phyloP scores from a whole-genome alignment of 2,329 filamentous ascomycete species.

The Ophiosphaerella narmari region DNA sequence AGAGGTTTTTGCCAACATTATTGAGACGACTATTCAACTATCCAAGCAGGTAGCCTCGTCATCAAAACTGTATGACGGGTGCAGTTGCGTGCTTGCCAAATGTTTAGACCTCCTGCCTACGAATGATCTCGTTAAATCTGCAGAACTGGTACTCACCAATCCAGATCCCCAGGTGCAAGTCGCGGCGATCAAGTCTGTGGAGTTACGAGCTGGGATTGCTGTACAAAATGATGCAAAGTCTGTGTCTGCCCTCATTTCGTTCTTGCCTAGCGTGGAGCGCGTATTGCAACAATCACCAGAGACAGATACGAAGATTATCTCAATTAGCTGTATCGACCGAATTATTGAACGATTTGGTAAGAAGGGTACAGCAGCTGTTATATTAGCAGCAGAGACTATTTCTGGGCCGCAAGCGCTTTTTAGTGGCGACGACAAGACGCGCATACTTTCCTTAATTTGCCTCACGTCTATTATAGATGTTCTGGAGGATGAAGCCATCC shows the following conservation, averaged over 20 bases:
- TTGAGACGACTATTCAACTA: constrained; percentile 55
- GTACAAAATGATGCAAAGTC: constrained; percentile 70
- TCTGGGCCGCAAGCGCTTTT: constrained; percentile 77
- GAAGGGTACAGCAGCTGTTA: constrained; percentile 78
- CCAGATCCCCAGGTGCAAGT: constrained; percentile 75
- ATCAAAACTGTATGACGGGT: constrained; percentile 45
- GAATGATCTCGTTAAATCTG: constrained; percentile 84
- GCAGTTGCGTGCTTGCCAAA: constrained; percentile 73
- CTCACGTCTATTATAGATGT: constrained; percentile 89
- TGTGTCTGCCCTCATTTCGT: constrained; percentile 72
- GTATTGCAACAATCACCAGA: constrained; percentile 76
- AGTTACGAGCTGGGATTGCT: constrained; percentile 75
- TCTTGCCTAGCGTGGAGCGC: constrained; percentile 76
- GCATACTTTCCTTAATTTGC: constrained; percentile 84
- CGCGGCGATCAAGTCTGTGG: constrained; percentile 72
- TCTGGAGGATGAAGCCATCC: constrained; percentile 81
- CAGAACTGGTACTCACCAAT: constrained; percentile 78
- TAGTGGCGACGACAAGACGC: constrained; percentile 71
- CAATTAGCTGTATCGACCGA: constrained; percentile 87
- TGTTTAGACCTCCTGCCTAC: constrained; percentile 86
- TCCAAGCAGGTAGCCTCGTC: constrained; percentile 64
- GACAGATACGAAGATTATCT: constrained; percentile 78
- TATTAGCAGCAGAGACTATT: constrained; percentile 75
- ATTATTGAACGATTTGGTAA: constrained; percentile 95
- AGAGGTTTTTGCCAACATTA: constrained; percentile 41